phyloP scores from a whole-genome alignment of 1,284 basidiomycete species.

The Ganoderma multipileum region DNA sequence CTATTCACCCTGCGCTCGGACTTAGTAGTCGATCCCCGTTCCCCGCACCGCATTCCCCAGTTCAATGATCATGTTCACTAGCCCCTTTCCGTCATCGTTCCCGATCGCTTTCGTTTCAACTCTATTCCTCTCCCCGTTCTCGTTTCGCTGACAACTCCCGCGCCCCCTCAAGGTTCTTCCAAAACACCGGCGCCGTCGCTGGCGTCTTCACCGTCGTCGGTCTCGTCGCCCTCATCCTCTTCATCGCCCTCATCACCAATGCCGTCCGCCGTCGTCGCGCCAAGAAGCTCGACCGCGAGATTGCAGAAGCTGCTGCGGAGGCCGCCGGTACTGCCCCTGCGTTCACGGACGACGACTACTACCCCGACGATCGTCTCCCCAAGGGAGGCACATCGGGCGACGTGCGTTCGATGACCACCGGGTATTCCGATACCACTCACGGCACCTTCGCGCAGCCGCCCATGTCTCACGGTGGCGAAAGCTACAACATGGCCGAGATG shows the following conservation, averaged over 20 bases:
- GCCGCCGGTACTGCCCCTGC: constrained; percentile 48
- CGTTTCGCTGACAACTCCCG: neutral
- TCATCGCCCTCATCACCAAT: constrained; percentile 60
- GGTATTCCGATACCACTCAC: constrained; percentile 67
- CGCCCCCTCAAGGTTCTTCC: constrained; percentile 61
- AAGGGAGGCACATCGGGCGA: constrained; percentile 25
- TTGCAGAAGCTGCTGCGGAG: constrained; percentile 61
- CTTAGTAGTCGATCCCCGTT: constrained; percentile 2
- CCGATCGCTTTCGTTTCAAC: neutral
- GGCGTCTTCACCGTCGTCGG: constrained; percentile 75
- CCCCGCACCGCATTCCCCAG: neutral
- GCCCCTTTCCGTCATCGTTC: neutral
- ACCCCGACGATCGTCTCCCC: constrained; percentile 36
- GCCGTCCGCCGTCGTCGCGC: constrained; percentile 67
- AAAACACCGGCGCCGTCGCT: constrained; percentile 73
- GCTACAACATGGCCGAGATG: constrained; percentile 62
- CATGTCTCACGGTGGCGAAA: constrained; percentile 42
- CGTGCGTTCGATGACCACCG: constrained; percentile 34
- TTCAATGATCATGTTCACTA: neutral
- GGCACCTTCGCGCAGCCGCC: constrained; percentile 66
- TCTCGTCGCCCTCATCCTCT: constrained; percentile 56
- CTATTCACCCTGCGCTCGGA: neutral
- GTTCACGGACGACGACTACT: constrained; percentile 58
- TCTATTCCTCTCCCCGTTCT: neutral
- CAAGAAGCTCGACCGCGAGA: constrained; percentile 69